phyloP scores from a whole-genome alignment of 2,329 filamentous ascomycete genomes.

The Penicillium sp. region DNA sequence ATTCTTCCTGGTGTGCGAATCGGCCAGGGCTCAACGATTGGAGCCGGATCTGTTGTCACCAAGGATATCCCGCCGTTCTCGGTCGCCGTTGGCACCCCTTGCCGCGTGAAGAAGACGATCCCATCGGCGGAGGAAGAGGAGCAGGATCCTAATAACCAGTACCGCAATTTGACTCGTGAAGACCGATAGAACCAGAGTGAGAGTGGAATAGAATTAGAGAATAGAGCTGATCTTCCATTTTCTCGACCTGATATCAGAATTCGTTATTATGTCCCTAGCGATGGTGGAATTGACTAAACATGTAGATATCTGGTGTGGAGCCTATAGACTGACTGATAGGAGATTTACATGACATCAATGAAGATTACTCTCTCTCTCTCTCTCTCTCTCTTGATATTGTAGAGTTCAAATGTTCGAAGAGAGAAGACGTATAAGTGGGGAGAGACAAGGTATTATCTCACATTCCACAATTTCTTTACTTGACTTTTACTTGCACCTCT shows the following conservation, averaged over 20 bases:
- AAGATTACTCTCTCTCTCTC: too few relatives aligned
- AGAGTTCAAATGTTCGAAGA: too few relatives aligned
- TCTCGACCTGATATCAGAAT: neutral
- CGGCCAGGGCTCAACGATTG: constrained; percentile 44
- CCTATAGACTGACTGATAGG: neutral
- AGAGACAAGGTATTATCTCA: too few relatives aligned
- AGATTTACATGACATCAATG: too few relatives aligned
- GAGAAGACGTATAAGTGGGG: too few relatives aligned
- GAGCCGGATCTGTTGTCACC: constrained; percentile 43
- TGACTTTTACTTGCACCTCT: too few relatives aligned
- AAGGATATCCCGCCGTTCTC: constrained; percentile 37
- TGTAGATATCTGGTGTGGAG: too few relatives aligned
- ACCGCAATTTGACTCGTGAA: constrained; percentile 8
- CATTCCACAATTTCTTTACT: too few relatives aligned
- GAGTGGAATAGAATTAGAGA: too few relatives aligned
- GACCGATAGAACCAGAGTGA: neutral
- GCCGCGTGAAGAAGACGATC: constrained; percentile 20
- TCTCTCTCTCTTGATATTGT: too few relatives aligned
- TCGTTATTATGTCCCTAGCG: neutral
- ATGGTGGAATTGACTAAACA: neutral
- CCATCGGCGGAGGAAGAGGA: constrained; percentile 24
- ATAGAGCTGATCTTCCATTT: neutral
- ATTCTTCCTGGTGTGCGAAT: constrained; percentile 47
- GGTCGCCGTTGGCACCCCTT: constrained; percentile 31
- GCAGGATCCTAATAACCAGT: constrained; percentile 27